Conservation (phyloP, 2,329 filamentous ascomycete genomes). For the Raffaelea deltoideospora region DNA sequence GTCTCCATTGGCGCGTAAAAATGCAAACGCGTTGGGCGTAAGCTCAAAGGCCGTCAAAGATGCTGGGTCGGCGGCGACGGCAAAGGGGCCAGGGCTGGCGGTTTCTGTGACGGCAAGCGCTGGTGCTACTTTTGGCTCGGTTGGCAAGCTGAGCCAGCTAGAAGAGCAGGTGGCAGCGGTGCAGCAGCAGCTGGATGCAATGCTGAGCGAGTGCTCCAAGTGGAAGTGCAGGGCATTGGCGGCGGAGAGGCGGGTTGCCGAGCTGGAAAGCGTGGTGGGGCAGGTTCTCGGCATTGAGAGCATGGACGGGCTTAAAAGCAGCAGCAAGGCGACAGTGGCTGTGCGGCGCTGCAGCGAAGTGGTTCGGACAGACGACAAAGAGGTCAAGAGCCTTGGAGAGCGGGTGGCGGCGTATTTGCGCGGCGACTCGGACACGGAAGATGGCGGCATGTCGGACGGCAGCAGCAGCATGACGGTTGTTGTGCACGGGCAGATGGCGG, state of each 20-base stretch:
- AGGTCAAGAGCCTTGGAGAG: neutral
- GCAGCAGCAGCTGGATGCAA: conserved; percentile 28
- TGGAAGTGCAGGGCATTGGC: conserved; percentile 42
- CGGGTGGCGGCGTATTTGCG: neutral
- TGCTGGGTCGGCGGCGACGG: too few relatives aligned
- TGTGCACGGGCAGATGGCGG: conserved; percentile 2
- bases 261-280: conserved; percentile 15
- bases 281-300: neutral
- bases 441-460: conserved; percentile 3
- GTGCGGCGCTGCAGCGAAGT: too few relatives aligned
- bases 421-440: conserved; percentile 2
- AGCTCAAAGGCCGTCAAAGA: too few relatives aligned
- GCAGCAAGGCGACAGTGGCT: neutral
- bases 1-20: too few relatives aligned
- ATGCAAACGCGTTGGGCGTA: too few relatives aligned
- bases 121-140: too few relatives aligned
- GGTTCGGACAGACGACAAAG: too few relatives aligned
- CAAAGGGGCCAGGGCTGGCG: too few relatives aligned
- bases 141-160: too few relatives aligned
- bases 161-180: too few relatives aligned
- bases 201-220: conserved; percentile 23
- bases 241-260: conserved; percentile 36
- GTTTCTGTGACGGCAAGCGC: too few relatives aligned
- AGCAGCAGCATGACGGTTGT: conserved; percentile 3
- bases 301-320: neutral